phyloP scores from a whole-genome alignment of 148 eudicot genomes.

The Silene uniflora region DNA sequence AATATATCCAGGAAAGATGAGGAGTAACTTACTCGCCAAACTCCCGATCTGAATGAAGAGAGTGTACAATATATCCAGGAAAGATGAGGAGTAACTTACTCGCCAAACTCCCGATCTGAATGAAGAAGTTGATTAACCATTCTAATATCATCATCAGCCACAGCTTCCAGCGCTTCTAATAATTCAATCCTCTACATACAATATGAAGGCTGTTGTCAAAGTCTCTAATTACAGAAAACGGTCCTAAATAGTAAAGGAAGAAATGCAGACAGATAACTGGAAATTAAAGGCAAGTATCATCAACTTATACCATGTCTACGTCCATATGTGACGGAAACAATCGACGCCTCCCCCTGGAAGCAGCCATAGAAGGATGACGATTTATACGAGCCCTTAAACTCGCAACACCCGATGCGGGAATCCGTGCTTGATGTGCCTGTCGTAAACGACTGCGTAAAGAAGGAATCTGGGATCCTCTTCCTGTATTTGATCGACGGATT shows the following conservation, averaged over 20 bases:
- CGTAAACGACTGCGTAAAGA: conserved; percentile 38
- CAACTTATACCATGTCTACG: conserved; percentile 67
- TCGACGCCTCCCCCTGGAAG: conserved; percentile 26
- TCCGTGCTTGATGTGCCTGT: conserved; percentile 42
- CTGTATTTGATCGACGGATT: conserved; percentile 19
- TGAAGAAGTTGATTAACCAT: conserved; percentile 46
- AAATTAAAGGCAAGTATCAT: background rate
- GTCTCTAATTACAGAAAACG: background rate
- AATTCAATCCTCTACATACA: conserved; percentile 61
- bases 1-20: background rate
- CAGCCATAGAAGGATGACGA: conserved; percentile 39
- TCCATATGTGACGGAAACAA: conserved; percentile 67
- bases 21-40: conserved; percentile 66
- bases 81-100: conserved; percentile 46
- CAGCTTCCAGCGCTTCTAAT: conserved; percentile 76
- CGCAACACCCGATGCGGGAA: conserved; percentile 38
- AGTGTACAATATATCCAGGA: background rate
- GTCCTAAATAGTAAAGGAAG: background rate
- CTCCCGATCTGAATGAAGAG: conserved; percentile 47
- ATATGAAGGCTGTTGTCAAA: conserved; percentile 6
- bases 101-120: conserved; percentile 59
- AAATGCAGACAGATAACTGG: background rate
- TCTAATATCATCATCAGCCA: conserved; percentile 42
- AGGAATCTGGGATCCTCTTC: conserved; percentile 36
- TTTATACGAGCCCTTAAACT: conserved; percentile 52